Evolutionary conservation across 1,139 yeast genomes (phyloP).

Genomic region (Candida glucosophila): DNA sequence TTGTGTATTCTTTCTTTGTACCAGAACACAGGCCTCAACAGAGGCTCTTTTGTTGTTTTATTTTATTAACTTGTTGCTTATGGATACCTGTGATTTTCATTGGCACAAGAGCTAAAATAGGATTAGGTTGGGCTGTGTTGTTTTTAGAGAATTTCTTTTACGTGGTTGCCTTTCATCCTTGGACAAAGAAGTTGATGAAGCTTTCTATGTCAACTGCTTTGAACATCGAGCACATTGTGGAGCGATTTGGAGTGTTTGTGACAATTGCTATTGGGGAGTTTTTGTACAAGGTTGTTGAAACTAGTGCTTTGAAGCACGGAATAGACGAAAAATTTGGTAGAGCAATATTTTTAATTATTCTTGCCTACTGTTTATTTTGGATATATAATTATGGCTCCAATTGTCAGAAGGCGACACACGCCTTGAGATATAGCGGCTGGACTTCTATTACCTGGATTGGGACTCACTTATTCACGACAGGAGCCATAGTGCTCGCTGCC

Average conservation of each 20-base stretch:
- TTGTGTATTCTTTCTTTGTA: conserved; percentile 41
- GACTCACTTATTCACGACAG: conserved; percentile 46
- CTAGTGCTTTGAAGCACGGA: conserved; percentile 40
- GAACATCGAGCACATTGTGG: conserved; percentile 62
- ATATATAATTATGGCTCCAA: conserved; percentile 51
- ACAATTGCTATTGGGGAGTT: conserved; percentile 64
- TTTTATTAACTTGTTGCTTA: conserved; percentile 24
- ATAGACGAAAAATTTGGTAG: conserved; percentile 37
- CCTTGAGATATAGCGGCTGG: conserved; percentile 40
- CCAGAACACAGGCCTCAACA: conserved; percentile 49
- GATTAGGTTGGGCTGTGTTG: conserved; percentile 34
- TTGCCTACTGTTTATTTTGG: conserved; percentile 47
- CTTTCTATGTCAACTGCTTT: conserved; percentile 49
- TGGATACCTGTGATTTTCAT: conserved; percentile 46
- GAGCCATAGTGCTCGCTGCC: conserved; percentile 46
- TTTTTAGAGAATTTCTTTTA: conserved; percentile 32
- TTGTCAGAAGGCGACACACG: conserved; percentile 40
- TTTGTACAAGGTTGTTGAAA: conserved; percentile 48
- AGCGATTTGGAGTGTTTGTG: conserved; percentile 48
- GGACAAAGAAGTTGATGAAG: conserved; percentile 30
- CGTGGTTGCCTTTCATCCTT: conserved; percentile 36
- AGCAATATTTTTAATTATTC: conserved; percentile 41
- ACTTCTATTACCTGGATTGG: conserved; percentile 44
- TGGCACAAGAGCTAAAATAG: conserved; percentile 36
- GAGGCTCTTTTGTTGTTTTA: conserved; percentile 27